Evolutionary conservation across 768 basidiomycete genomes (phyloP), one percentile per base, ranked within the genome.

Genomic region (Gyrodon lividus): DNA sequence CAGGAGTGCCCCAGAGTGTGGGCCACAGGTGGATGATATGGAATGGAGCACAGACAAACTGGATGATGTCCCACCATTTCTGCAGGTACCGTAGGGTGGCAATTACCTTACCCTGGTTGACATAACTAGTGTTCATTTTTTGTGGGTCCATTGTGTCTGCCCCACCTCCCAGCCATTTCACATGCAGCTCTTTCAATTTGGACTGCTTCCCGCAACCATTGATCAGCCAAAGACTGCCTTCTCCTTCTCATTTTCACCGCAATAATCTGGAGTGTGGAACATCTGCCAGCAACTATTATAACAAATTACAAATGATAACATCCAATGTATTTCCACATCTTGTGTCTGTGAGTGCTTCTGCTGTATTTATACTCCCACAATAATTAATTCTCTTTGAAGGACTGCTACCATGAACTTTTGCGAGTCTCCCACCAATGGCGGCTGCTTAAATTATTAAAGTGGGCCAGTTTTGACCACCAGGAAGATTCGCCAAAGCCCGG

Each of bases 351-450:
- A 46, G 44, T 14, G 23, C 7, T 46, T 20, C n/a, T 16, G 33
- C 24, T 26, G 24, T 26, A 26, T 26, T 5, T 26, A 5, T 26
- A 6, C 12, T 34, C 16, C 8, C 12, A 5, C 13, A 4, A n/a
- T 34, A 10, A 34, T n/a, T 10, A 34, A 12, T 34, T n/a, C 16
- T n/a, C 33, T 47, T 22, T 16, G 6, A 7, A 47, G 37, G 47
- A 66, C 46, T 34, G 56, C 4, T 64, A 63, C 43, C n/a, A 34
- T 10, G 59, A 59, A 35, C 48, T 62, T 12, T 33, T 52, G 7
- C 51, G 59, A 16, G 39, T 58, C n/a, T 35, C 54, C 5, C 45
- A 59, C 13, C 20, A 56, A 20, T 63, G 62, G 60, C 23, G 53
- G 2, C 34, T 55, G 28, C 28, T 62, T 3, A 54, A 62, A n/a